Evolutionary conservation across 2,329 filamentous ascomycete species (phyloP), one percentile per base, ranked within the genome.

Genomic region (Chrysosporium keratinophilum): DNA sequence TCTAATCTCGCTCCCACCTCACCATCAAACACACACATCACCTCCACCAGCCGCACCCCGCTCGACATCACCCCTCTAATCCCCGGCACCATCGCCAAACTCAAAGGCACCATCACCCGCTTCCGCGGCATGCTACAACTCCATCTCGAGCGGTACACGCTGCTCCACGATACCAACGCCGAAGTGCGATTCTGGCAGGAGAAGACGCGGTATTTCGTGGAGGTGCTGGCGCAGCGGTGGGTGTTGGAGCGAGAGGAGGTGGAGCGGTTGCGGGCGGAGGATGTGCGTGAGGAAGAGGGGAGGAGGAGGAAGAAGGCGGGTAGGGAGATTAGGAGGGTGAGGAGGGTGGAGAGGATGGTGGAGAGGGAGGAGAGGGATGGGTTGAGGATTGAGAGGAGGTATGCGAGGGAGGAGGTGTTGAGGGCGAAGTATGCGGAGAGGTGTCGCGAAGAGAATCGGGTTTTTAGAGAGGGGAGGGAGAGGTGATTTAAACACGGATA

Each of bases 151-250:
- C 72, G 78, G 2, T 70, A 79, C 6, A 69, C 65, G 39, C 54
- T 74, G 0, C 63, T 83, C 1, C 62, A 63, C 1, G 74, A 75
- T 41, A 83, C 79, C 12, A 72, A 73, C 41, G 74, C 77, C 28
- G 81, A 84, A 61, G 73, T 75, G 47, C 63, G 64, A 6, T 77
- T 77, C 33, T 78, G 81, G 73, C 68, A 71, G 1, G 74, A 78
- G 57, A 71, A 74, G 15, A 71, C 74, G 3, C 64, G 70, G 28
- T 80, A 76, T 61, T 71, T 76, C 43, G 62, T 71, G 9, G 67
- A 74, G 11, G 70, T 80, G 1, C 68, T 84, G 19, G 69, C 67
- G 2, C 67, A 66, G 50, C 78, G 79, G 1, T 83, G 81, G 81
- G 60, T 69, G 2, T 57, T 84, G 43, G 67, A 63, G 0, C 62